Evolutionary conservation across 345 rosid genomes (phyloP), one percentile per base, ranked within the genome.

Genomic region (Citrus maxima): DNA sequence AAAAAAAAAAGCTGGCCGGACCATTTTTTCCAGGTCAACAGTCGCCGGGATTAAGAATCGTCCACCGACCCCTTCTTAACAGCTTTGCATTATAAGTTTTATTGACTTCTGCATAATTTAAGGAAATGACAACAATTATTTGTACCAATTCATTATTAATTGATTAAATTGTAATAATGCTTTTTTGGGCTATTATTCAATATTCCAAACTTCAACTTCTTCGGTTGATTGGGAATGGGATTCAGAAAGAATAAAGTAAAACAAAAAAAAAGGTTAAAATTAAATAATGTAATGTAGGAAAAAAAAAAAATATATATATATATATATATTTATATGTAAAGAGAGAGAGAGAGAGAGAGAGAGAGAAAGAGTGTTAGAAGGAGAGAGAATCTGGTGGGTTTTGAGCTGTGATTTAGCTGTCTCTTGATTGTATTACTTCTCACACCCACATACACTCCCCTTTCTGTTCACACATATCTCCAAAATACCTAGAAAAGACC

Each of bases 331-430:
- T 62, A 27, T 25, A 62, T 30, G 22, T 5, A 22, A n/a, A 38
- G 30, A 32, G 6, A 34, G 35, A 77, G 22, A 14, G 35, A 66
- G 65, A n/a, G 54, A n/a, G n/a, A n/a, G n/a, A n/a, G n/a, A 72
- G 34, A 76, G 35, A 27, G 16, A 61, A 12, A 25, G 28, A 9
- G 28, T 10, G 14, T 61, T 8, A 56, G 18, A 2, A 21, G 66
- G 85, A 54, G 87, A 85, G 83, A 82, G 90, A 83, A 74, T 83
- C 79, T 79, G 89, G 88, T 85, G 88, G 91, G 87, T 56, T 81
- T 89, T 90, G 95, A 91, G 98, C 96, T 93, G 97, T 94, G 93
- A 79, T 90, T 80, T 90, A 91, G 98, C 91, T 93, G 96, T 90
- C 93, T 75, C 69, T 79, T 67, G 76, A 72, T 16, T 83, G 78